phyloP scores from a whole-genome alignment of 768 basidiomycete species.

The Naganishia vishniacii region DNA sequence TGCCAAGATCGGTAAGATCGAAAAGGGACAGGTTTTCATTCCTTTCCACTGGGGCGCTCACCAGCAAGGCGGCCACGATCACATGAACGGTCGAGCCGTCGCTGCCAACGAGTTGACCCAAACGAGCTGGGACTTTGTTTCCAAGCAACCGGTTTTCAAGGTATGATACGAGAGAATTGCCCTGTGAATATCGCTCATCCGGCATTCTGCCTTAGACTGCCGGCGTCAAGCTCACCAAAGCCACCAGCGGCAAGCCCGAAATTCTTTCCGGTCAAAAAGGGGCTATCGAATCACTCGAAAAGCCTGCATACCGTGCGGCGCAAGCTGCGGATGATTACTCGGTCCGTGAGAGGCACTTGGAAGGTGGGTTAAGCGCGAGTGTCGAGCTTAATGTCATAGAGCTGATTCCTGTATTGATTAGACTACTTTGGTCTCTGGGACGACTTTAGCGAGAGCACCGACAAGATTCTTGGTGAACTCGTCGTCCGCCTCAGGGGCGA shows the following conservation, averaged over 20 bases:
- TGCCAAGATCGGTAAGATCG: conserved; percentile 32
- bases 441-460: conserved; percentile 4
- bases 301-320: conserved; percentile 11
- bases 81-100: conserved; percentile 26
- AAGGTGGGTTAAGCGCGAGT: conserved; percentile 5
- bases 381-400: background rate
- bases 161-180: background rate
- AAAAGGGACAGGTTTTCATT: conserved; percentile 32
- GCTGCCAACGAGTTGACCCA: conserved; percentile 34
- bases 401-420: background rate
- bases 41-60: conserved; percentile 36
- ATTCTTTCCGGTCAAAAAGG: conserved; percentile 23
- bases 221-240: conserved; percentile 28
- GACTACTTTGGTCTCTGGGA: conserved; percentile 25
- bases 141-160: conserved; percentile 18
- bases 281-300: conserved; percentile 21
- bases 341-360: conserved; percentile 13
- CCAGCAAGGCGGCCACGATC: conserved; percentile 23
- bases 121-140: conserved; percentile 28
- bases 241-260: conserved; percentile 20
- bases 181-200: background rate
- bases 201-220: conserved; percentile 18
- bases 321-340: conserved; percentile 18
- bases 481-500: conserved; percentile 20
- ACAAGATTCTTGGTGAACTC: conserved; percentile 16